These are phyloP conservation scores for Scutellaria barbata DNA, from an alignment of 257 asterid genomes.

Conservation along the genomic window DNA sequence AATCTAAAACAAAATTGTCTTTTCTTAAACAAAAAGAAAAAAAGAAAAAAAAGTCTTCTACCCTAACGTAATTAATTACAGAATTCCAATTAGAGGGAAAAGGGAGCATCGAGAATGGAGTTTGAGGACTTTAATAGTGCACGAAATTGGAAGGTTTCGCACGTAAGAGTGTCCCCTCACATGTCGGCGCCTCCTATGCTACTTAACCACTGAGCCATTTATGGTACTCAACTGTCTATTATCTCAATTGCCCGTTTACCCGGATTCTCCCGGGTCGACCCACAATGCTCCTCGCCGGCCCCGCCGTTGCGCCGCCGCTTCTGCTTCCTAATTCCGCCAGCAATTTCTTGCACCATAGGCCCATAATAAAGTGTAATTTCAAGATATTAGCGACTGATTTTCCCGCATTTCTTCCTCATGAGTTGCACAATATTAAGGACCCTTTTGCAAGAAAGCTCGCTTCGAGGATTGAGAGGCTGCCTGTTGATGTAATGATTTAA, in stretches of 20 bases:
- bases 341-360: conserved; percentile 25
- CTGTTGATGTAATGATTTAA: conserved; percentile 55
- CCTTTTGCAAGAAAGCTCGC: conserved; percentile 73
- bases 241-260: conserved; percentile 12
- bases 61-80: no score
- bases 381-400: conserved; percentile 48
- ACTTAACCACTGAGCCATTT: no score
- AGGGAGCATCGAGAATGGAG: no score
- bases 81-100: no score
- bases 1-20: no score
- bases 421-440: conserved; percentile 59
- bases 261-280: conserved; percentile 29
- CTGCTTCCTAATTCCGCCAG: conserved; percentile 33
- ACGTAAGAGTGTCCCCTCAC: no score
- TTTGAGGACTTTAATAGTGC: no score
- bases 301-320: conserved; percentile 35
- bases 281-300: conserved; percentile 44
- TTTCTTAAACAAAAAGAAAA: no score
- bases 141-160: no score
- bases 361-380: conserved; percentile 27
- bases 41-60: no score
- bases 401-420: conserved; percentile 53
- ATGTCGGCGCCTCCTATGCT: no score
- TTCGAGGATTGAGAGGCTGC: conserved; percentile 66
- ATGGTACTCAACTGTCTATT: neutral